Evolutionary conservation across 768 basidiomycete species (phyloP).

Genomic region (Scleroderma citrinum): DNA sequence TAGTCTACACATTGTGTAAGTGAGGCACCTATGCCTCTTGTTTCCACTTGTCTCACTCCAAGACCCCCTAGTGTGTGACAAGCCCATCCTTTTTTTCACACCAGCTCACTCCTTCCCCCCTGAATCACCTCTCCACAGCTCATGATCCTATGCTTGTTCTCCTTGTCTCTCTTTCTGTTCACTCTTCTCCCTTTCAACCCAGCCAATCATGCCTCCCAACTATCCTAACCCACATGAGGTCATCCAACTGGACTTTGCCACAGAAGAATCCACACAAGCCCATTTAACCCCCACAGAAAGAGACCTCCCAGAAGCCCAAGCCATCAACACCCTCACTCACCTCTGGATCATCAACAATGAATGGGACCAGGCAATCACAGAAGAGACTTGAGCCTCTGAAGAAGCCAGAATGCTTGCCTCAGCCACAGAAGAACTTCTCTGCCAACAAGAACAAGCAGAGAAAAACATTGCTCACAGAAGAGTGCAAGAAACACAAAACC

Average conservation of each 20-base stretch:
- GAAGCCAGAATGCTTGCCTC: not conserved
- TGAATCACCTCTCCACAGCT: too few relatives aligned
- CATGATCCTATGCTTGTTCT: too few relatives aligned
- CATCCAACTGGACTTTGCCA: not conserved
- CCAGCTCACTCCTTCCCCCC: conserved; percentile 10
- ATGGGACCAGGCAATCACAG: not conserved
- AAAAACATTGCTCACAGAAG: not conserved
- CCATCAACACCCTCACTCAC: not conserved
- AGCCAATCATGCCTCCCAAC: not conserved
- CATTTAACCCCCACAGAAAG: not conserved
- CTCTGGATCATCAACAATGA: not conserved
- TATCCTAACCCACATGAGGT: not conserved
- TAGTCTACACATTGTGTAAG: not conserved
- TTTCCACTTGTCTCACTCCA: not conserved
- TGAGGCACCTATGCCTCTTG: not conserved
- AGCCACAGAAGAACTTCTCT: not conserved
- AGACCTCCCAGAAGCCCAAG: not conserved
- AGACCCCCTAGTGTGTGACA: conserved; percentile 3
- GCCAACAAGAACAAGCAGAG: not conserved
- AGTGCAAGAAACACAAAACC: not conserved
- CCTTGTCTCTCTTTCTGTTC: not conserved
- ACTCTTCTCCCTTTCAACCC: not conserved
- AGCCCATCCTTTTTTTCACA: conserved; percentile 8
- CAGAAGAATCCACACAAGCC: not conserved
- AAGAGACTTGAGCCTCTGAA: not conserved